Conservation (phyloP, 164 flowering plant species). For the Aristolochia fimbriata region DNA sequence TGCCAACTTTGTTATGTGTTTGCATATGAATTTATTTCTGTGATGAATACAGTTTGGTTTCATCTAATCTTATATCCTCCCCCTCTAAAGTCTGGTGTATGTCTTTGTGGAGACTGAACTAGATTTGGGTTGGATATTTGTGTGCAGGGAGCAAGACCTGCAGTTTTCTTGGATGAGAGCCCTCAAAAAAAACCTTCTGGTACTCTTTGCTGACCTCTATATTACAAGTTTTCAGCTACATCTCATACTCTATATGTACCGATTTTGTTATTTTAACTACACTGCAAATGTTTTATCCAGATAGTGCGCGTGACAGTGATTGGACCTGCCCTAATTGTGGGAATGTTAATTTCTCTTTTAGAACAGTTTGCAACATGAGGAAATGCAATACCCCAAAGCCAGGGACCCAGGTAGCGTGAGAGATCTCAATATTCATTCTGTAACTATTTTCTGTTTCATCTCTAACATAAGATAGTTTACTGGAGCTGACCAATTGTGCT, state of each 20-base stretch:
- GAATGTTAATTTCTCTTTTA: conserved; percentile 87
- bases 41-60: not conserved
- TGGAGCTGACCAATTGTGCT: no score
- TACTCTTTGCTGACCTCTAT: conserved; percentile 1
- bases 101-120: not conserved
- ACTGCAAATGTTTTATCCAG: conserved; percentile 20
- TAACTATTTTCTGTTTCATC: no score
- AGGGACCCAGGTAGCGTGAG: conserved; percentile 70
- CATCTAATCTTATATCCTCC: not conserved
- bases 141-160: conserved; percentile 75
- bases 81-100: no score
- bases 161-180: conserved; percentile 62
- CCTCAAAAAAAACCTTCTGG: conserved; percentile 42
- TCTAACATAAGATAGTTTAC: no score
- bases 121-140: not conserved
- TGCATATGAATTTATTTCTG: not conserved
- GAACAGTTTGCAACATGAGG: conserved; percentile 98
- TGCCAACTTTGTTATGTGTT: not conserved
- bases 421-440: not conserved
- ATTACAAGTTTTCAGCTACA: no score
- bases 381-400: conserved; percentile 97
- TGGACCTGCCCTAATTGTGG: conserved; percentile 98
- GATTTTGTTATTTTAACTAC: not conserved
- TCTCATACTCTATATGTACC: not conserved
- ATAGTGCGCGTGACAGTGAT: conserved; percentile 73